Evolutionary conservation across 1,284 basidiomycete genomes (phyloP), one percentile per base, ranked within the genome.

Genomic region (Phaffia rhodozyma): DNA sequence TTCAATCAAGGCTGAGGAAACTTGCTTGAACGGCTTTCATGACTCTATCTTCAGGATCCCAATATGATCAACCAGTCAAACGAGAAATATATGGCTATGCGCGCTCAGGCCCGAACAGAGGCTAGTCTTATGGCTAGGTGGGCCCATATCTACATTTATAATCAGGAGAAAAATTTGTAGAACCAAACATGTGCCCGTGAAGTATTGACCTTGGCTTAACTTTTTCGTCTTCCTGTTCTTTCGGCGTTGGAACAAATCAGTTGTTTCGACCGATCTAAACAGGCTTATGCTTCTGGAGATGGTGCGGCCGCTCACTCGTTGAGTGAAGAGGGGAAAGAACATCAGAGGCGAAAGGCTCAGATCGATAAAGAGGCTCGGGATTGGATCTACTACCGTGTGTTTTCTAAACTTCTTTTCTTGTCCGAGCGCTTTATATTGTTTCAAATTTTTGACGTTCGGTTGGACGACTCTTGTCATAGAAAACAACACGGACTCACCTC

Each of bases 281-380:
- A 81, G 59, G 87, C 86, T 1, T 90, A 89, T 71, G 71, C 76
- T 21, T 72, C 79, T 0, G 84, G 87, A 2, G 84, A 97, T 70
- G 85, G 89, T 20, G 88, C 82, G 0, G 76, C 77, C 27, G 93
- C 93, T 16, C 93, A 97, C 76, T 79, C 87, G 67, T 79, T 97
- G 43, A 89, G 86, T 13, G 82, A 85, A 68, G 73, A 92, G 75
- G 94, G 91, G 9, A 90, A 93, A 74, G 76, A 78, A 58, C 89
- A 94, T 74, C 84, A 92, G 75, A 72, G 76, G 18, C 81, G 84
- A 71, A 92, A 92, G 86, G 85, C 89, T 68, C 75, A 81, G 57
- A 76, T 93, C 68, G 93, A 98, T 74, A 81, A 81, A 67, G 78
- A 96, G 75, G 96, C 94, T 0, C 84, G 85, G 64, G 83, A 86